Base-by-base conservation (phyloP, 179 eudicot species). In the Silene coronaria region DNA sequence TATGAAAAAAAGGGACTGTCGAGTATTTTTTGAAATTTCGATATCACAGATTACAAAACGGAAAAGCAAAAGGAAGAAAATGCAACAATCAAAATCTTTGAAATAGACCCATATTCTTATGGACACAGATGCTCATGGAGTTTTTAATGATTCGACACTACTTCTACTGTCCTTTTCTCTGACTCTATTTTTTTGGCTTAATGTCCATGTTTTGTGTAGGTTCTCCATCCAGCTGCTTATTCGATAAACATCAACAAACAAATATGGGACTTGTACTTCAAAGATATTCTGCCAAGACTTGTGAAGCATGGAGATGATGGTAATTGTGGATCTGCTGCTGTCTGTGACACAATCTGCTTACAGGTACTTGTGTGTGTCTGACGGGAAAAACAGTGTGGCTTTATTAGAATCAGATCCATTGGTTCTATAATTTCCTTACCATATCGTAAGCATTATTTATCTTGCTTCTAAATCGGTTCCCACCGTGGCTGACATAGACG, bases 311-410 rank as follows among this genome's bases (percentile, higher is more conserved):
- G 99, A 11, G 85, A 87, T 75, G 99, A 95, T 65, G 96, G 97
- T 16, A 92, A 95, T 75, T 89, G 79, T 64, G 99, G 99, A 58
- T 89, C 97, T 74, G 70, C 91, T 74, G 97, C 97, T 24, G 78
- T 82, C 26, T 95, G 97, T 73, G 99, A 95, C 83, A 90, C 97
- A 34, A 82, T 89, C 13, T 95, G 97, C 89, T 85, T 95, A 80
- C 99, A 95, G 97, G 99, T 94, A 83, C 28, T 11, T 58, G 21
- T 53, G 17, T 59, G 70, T 48, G 53, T 23, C 21, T 53, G 58
- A 53, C 58, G 7, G 21, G 58, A n/a, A 53, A 51, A 53, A 53
- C 6, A 14, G 5, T 53, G 16, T 1, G 6, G 7, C 5, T 17
- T 53, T 45, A 22, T 46, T 48, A 3, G 42, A 38, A 12, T 42